Conservation (phyloP, 225 moss, liverwort and hornwort species). For the Thuidium tamariscinum region DNA sequence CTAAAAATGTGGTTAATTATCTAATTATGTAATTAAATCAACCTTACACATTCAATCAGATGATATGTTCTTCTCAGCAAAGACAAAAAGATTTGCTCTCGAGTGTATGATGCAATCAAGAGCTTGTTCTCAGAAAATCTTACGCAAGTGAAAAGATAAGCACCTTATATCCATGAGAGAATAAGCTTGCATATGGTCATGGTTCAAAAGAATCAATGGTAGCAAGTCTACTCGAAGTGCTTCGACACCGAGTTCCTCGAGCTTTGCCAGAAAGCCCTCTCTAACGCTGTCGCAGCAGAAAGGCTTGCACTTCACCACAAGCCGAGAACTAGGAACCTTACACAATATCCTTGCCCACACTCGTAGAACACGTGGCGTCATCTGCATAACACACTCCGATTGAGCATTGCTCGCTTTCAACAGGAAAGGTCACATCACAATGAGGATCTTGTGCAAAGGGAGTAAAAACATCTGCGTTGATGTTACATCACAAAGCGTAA, state of each 20-base stretch:
- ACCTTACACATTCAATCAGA: background rate
- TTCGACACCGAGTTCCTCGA: conserved; percentile 83
- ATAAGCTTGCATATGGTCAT: conserved; percentile 99
- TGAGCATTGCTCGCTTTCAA: conserved; percentile 2
- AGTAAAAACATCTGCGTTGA: background rate
- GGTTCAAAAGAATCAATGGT: conserved; percentile 92
- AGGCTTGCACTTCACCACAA: conserved; percentile 99
- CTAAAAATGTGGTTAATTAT: background rate
- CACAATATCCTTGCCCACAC: conserved; percentile 96
- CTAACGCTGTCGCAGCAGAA: conserved; percentile 93
- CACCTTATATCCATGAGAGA: conserved; percentile 99
- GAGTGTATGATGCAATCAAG: background rate
- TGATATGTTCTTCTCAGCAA: background rate
- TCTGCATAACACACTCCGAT: conserved; percentile 38
- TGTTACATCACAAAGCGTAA: background rate
- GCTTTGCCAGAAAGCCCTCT: conserved; percentile 77
- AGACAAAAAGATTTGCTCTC: background rate
- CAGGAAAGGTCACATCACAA: background rate
- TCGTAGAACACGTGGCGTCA: conserved; percentile 73
- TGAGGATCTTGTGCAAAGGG: background rate
- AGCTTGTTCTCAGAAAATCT: background rate
- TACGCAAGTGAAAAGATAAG: background rate
- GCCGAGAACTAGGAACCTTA: conserved; percentile 68
- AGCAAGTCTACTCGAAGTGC: conserved; percentile 88
- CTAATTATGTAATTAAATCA: background rate